These are phyloP conservation scores for Shiraia sp. DNA, from an alignment of 2,329 filamentous ascomycete species.

Conservation along the genomic window DNA sequence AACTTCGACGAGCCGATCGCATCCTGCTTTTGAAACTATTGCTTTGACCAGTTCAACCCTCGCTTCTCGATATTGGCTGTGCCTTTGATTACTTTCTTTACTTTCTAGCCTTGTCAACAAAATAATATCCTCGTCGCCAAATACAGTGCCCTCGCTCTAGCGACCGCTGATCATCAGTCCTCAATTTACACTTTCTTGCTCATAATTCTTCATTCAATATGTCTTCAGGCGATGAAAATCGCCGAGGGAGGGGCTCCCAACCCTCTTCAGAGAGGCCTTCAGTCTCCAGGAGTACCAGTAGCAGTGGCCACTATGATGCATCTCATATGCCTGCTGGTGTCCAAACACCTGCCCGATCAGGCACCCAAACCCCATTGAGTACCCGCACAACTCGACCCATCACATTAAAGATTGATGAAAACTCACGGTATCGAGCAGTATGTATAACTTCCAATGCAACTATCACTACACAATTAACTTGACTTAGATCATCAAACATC, in stretches of 20 bases:
- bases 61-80: too few relatives aligned
- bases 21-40: too few relatives aligned
- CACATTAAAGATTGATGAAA: slow-evolving; percentile 28
- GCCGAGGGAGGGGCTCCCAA: slow-evolving; percentile 6
- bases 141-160: background rate
- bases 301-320: slow-evolving; percentile 6
- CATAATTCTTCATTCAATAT: slow-evolving; percentile 8
- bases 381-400: slow-evolving; percentile 14
- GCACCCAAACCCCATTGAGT: too few relatives aligned
- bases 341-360: too few relatives aligned
- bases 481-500: slow-evolving; percentile 32
- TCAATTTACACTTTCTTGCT: background rate
- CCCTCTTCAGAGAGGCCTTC: slow-evolving; percentile 16
- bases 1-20: too few relatives aligned
- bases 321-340: slow-evolving; percentile 1
- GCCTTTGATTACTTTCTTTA: too few relatives aligned
- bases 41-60: too few relatives aligned
- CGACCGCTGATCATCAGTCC: background rate
- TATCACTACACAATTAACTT: background rate
- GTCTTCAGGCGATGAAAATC: slow-evolving; percentile 8
- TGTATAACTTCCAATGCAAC: background rate
- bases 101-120: too few relatives aligned
- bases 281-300: slow-evolving; percentile 10
- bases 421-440: slow-evolving; percentile 28
- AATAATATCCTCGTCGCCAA: too few relatives aligned